Base-by-base conservation (phyloP, 2,329 filamentous ascomycete species). In the Arthrobotrys iridis region DNA sequence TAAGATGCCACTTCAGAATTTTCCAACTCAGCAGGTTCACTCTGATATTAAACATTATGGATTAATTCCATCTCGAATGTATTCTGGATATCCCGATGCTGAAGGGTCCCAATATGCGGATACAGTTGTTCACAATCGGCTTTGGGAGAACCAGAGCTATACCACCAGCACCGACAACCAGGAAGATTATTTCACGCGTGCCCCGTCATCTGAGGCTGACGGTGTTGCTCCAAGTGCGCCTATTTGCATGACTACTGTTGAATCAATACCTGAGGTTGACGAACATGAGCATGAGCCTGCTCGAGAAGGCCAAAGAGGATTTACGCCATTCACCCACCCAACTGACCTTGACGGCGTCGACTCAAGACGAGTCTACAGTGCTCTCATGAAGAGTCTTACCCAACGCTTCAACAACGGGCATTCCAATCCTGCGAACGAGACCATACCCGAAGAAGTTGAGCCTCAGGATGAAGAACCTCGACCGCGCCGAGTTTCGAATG, bases 81-180 rank as follows among this genome's bases (percentile, higher is more conserved):
- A 18, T 4, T 63, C 63, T 18, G 46, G 33, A 13, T 75, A 58
- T 22, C 50, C 57, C 11, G 59, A 68, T n/a, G 30, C 55, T 2
- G 57, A 63, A 30, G 63, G 57, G 3, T 63, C 70, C 15, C 52
- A 62, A 18, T 75, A 68, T 64, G 48, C 71, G n/a, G 71, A 75
- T 45, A 75, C 71, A 1, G 71, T 68, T 63, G 18, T 75, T 20
- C 71, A 75, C 30, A 37, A 75, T 30, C 71, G 63, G 1, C 8
- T 28, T 26, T 75, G 63, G 63, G 71, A 75, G 20, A 75, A 68
- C n/a, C 46, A 68, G 46, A 75, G 71, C 40, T 68, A 68, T 40
- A 28, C 58, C 22, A 68, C 63, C 3, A 64, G 63, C 26, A 40
- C 68, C n/a, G 71, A 75, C 22, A 63, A 75, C 22, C 71, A 75